Evolutionary conservation across 1,284 basidiomycete species (phyloP).

Genomic region (Rhodotorula sp.): DNA sequence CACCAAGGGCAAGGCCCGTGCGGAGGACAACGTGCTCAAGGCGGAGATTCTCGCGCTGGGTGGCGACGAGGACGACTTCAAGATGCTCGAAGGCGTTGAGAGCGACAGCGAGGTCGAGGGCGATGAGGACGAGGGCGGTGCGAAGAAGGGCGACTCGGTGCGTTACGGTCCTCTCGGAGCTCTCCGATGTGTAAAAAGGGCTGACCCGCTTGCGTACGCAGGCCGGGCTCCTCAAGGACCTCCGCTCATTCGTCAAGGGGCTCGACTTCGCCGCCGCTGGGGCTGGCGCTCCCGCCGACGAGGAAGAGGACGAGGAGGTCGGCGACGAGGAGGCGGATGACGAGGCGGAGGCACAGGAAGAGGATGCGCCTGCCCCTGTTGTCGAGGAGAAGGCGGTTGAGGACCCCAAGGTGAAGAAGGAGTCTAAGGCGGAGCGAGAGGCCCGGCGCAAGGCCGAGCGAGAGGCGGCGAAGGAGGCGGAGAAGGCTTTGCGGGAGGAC

Average conservation of each 20-base stretch:
- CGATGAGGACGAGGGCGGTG: slow-evolving; percentile 45
- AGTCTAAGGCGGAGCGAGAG: slow-evolving; percentile 38
- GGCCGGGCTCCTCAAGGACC: slow-evolving; percentile 54
- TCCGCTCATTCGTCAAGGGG: slow-evolving; percentile 11
- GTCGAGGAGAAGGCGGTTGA: not conserved
- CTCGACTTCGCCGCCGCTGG: slow-evolving; percentile 52
- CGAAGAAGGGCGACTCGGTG: slow-evolving; percentile 16
- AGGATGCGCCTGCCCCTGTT: slow-evolving; percentile 36
- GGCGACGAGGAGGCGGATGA: slow-evolving; percentile 10
- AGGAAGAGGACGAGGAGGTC: slow-evolving; percentile 35
- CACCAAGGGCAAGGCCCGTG: slow-evolving; percentile 1
- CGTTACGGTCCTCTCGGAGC: not conserved
- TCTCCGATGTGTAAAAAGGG: slow-evolving; percentile 35
- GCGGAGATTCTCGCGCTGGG: slow-evolving; percentile 58
- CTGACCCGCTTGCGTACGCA: not conserved
- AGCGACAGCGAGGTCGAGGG: slow-evolving; percentile 51
- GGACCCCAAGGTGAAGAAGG: slow-evolving; percentile 22
- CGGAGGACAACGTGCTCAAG: slow-evolving; percentile 42
- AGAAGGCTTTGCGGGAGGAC: slow-evolving; percentile 40
- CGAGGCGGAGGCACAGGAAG: slow-evolving; percentile 40
- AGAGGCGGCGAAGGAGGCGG: slow-evolving; percentile 50
- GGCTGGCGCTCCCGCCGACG: slow-evolving; percentile 13
- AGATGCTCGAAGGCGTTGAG: slow-evolving; percentile 56
- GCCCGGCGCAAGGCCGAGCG: slow-evolving; percentile 47
- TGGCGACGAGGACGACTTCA: slow-evolving; percentile 59